Evolutionary conservation across 768 basidiomycete genomes (phyloP), one percentile per base, ranked within the genome.

Genomic region (Pholiota microspora): DNA sequence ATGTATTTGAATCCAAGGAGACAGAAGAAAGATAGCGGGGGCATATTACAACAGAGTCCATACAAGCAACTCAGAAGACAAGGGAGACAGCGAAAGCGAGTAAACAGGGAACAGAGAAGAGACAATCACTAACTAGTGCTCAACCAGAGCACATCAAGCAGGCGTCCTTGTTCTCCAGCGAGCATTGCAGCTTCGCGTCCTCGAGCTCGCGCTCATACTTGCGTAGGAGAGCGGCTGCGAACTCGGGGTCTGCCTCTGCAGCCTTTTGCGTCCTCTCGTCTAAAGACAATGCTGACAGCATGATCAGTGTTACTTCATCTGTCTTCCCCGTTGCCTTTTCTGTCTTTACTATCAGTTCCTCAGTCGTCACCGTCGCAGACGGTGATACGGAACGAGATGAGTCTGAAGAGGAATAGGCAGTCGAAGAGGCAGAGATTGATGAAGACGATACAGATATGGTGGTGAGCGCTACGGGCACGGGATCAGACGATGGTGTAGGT

Each of bases 91-190:
- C 56, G 40, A 56, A 29, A 53, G 38, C 49, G 25, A 29, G 51
- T 29, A 15, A 32, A 13, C 36, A 49, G 52, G 36, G 21, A 49
- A 16, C n/a, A 24, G 13, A 50, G 45, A 56, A 18, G 4, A 45
- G 27, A 5, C 10, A 49, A 32, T 8, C 12, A 42, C n/a, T n/a
- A 13, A 38, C 21, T 5, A 13, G n/a, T 16, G 15, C 45, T 82
- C 69, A 92, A 51, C 86, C 89, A 56, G 90, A 92, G 73, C 92
- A 94, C 92, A 94, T 94, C 68, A 94, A 63, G 66, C 93, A 96
- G 1, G 89, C 92, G 51, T 96, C 94, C 77, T 94, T 94, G 73
- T 96, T 96, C 70, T 95, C 93, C 46, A 96, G 62, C 58, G 90
- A 92, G 66, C 94, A 96, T 67, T 81, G 71, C 54, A 94, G 69